These are phyloP conservation scores for Kluyveromyces marxianus DNA, from an alignment of 1,139 yeast genomes.

Conservation along the genomic window DNA sequence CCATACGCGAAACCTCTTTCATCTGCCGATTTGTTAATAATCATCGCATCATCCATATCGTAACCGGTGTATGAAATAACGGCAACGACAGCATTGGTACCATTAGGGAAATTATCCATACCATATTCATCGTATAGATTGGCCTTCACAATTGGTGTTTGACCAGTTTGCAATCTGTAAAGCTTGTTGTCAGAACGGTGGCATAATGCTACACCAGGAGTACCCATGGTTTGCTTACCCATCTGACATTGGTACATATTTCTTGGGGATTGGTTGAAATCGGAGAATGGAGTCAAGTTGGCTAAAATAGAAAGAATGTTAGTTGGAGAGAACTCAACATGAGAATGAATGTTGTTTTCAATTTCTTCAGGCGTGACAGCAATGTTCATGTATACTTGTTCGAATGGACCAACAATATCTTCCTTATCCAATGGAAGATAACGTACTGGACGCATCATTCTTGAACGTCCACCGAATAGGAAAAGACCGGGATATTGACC, in stretches of 20 bases:
- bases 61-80: constrained; percentile 98
- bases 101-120: constrained; percentile 97
- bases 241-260: constrained; percentile 99
- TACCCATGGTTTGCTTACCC: constrained; percentile 99
- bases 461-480: constrained; percentile 82
- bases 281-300: constrained; percentile 94
- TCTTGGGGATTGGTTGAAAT: constrained; percentile 98
- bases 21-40: constrained; percentile 90
- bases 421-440: constrained; percentile 76
- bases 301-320: constrained; percentile 90
- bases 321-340: constrained; percentile 92
- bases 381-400: constrained; percentile 92
- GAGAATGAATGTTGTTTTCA: constrained; percentile 71
- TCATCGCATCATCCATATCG: constrained; percentile 99
- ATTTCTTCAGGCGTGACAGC: constrained; percentile 95
- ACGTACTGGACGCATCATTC: constrained; percentile 95
- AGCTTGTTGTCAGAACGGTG: constrained; percentile 94
- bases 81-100: constrained; percentile 97
- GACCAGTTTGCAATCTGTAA: constrained; percentile 89
- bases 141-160: constrained; percentile 95
- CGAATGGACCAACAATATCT: constrained; percentile 94
- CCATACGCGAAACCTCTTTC: constrained; percentile 99
- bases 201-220: constrained; percentile 91
- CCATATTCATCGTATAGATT: constrained; percentile 92
- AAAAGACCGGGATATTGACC: constrained; percentile 98